Evolutionary conservation across 2,329 filamentous ascomycete species (phyloP), one percentile per base, ranked within the genome.

Genomic region (Fusarium lateritium): DNA sequence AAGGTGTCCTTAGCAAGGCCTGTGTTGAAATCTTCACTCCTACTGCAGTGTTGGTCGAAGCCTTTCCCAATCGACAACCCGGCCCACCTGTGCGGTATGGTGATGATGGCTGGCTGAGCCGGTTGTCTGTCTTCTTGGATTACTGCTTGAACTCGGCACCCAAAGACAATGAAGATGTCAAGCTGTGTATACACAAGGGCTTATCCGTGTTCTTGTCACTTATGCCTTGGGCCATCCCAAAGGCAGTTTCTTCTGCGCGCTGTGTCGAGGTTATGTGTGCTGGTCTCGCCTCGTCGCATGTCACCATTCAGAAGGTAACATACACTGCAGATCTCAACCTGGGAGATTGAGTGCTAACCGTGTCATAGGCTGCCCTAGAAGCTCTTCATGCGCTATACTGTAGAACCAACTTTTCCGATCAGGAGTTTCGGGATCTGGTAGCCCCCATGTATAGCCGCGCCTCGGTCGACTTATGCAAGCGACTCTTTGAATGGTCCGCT

Each of bases 11-110:
- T 65, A 97, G 94, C 77, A 92, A 94, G 77, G 93, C 93, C 13
- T 92, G 96, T 75, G 93, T 98, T 65, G 96, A 98, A 78, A 94
- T 98, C 65, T 97, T 97, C 78, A 97, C 94, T 0, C 94, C 96
- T 2, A 85, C 88, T 24, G 82, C 84, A 2, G 90, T 97, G 21
- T 88, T 97, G 56, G 81, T 88, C 65, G 91, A 97, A 68, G 86
- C 91, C 24, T 93, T 94, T 74, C 91, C 93, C 13, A 90, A 91
- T 72, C 86, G 94, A 71, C 90, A 93, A 68, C 78, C 86, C 39
- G 88, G 86, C 46, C 84, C 90, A 26, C 86, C 91, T 53, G 88
- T 97, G 56, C 90, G 95, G 39, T 92, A 83, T 76, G 94, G 92
- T 15, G 84, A 91, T 40, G 93, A 97, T 70, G 97, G 96, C 19